Evolutionary conservation across 768 basidiomycete species (phyloP).

Genomic region (Kwoniella mangroviensis): DNA sequence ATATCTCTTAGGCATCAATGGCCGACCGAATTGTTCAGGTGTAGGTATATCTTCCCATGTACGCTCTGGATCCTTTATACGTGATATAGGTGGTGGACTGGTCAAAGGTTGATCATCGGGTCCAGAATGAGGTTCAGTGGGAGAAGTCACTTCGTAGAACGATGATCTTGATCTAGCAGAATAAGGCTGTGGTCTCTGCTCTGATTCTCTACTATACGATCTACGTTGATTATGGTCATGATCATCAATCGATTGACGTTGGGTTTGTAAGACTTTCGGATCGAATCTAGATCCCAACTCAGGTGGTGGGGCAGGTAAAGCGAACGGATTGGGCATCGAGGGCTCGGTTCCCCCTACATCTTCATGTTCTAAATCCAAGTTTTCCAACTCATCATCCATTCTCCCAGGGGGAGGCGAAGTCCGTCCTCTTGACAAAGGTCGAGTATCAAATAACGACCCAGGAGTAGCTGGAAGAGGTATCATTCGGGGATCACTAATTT

Average conservation of each 20-base stretch:
- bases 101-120: neutral
- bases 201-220: neutral
- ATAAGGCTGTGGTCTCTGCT: neutral
- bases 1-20: slow-evolving; percentile 37
- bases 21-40: slow-evolving; percentile 43
- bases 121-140: neutral
- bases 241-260: slow-evolving; percentile 16
- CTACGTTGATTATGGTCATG: neutral
- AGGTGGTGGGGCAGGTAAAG: slow-evolving; percentile 68
- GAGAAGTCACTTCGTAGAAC: neutral
- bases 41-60: slow-evolving; percentile 39
- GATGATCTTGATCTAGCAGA: slow-evolving; percentile 6
- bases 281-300: slow-evolving; percentile 75
- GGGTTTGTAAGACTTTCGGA: slow-evolving; percentile 66
- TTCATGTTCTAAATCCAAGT: neutral
- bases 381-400: slow-evolving; percentile 10
- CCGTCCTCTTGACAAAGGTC: slow-evolving; percentile 20
- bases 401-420: slow-evolving; percentile 10
- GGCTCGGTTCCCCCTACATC: neutral
- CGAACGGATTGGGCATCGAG: slow-evolving; percentile 65
- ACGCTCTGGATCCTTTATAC: neutral
- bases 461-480: slow-evolving; percentile 44
- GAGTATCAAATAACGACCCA: slow-evolving; percentile 1
- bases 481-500: slow-evolving; percentile 31
- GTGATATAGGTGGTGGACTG: neutral